A percentile compares a stretch with the other conserved stretches of the same genome.
Evolutionary conservation across 169 alveolate species (phyloP).

Genomic region (Neospora caninum): DNA sequence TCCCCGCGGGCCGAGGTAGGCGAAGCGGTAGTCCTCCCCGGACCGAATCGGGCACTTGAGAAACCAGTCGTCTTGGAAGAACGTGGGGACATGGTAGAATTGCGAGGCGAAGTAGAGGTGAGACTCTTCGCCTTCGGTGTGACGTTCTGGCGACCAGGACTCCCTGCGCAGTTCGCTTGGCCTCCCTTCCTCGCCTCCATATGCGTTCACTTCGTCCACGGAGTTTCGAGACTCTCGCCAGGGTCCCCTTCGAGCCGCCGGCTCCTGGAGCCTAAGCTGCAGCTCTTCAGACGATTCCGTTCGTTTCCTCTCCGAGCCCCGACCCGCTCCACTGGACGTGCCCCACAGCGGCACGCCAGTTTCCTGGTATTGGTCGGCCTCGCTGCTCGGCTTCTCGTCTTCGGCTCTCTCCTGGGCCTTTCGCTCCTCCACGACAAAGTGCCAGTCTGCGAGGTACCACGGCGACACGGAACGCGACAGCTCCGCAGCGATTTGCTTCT

Average conservation of each 20-base stretch:
- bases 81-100: background rate
- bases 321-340: no score
- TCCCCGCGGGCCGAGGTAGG: slow-evolving; percentile 62
- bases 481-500: background rate
- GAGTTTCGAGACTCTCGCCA: no score
- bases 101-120: background rate
- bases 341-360: no score
- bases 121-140: background rate
- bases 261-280: background rate
- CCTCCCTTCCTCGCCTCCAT: no score
- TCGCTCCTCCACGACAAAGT: background rate
- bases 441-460: slow-evolving; percentile 27
- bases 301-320: background rate
- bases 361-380: no score
- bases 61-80: slow-evolving; percentile 57
- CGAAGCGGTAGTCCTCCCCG: slow-evolving; percentile 62
- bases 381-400: background rate
- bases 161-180: no score
- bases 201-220: no score
- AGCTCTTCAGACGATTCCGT: background rate
- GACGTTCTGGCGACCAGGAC: background rate
- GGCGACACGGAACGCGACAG: background rate
- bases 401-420: background rate
- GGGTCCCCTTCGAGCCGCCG: no score
- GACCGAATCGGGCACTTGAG: background rate